phyloP scores from a whole-genome alignment of 495 filamentous ascomycete genomes.

The Penicillium pancosmium region DNA sequence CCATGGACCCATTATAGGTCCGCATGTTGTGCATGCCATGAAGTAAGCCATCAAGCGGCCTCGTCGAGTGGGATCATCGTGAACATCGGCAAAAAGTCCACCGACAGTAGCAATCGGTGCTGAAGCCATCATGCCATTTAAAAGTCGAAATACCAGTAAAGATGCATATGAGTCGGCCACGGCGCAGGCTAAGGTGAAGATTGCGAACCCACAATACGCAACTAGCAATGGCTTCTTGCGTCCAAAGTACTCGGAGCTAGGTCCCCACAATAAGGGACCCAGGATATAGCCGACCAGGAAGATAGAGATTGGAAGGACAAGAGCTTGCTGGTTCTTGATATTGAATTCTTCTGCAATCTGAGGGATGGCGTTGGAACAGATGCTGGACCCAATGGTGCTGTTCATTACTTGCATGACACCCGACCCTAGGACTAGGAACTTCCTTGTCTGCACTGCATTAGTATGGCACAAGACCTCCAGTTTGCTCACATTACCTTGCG shows the following conservation, averaged over 20 bases:
- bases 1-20: slow-evolving; percentile 64
- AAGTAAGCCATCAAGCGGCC: slow-evolving; percentile 72
- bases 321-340: slow-evolving; percentile 55
- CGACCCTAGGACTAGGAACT: slow-evolving; percentile 56
- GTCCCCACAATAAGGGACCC: slow-evolving; percentile 66
- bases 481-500: slow-evolving; percentile 24
- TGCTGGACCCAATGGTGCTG: slow-evolving; percentile 69
- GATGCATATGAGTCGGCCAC: slow-evolving; percentile 64
- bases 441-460: slow-evolving; percentile 47
- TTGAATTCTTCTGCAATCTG: slow-evolving; percentile 61
- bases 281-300: slow-evolving; percentile 71
- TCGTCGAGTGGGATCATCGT: slow-evolving; percentile 57
- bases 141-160: slow-evolving; percentile 66
- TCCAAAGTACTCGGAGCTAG: slow-evolving; percentile 71
- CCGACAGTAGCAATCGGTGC: slow-evolving; percentile 70
- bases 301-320: slow-evolving; percentile 75
- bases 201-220: slow-evolving; percentile 63
- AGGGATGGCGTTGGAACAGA: slow-evolving; percentile 65
- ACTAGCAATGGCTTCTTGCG: slow-evolving; percentile 58
- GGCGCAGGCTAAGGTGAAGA: slow-evolving; percentile 71
- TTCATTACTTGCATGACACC: slow-evolving; percentile 70
- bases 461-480: background rate
- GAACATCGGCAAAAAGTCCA: slow-evolving; percentile 72
- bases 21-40: slow-evolving; percentile 66
- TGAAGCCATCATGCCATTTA: slow-evolving; percentile 66